Percentiles rank a stretch among this genome's conserved stretches.
phyloP scores from a whole-genome alignment of 306 rosid genomes.

The Pachyrhizus erosus region DNA sequence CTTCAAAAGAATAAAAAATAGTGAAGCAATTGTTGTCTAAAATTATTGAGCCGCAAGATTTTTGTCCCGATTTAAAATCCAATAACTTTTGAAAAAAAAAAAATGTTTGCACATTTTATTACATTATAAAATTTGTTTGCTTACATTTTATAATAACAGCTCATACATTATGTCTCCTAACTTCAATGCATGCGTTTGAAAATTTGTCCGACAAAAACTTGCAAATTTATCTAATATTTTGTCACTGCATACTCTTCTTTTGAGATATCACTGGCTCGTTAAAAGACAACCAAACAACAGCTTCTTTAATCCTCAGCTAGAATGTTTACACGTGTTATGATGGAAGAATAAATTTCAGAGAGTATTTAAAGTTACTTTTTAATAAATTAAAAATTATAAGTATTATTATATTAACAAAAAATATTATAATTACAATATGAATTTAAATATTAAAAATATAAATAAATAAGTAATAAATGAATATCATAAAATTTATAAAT shows the following conservation, averaged over 20 bases:
- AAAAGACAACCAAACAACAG: constrained; percentile 25
- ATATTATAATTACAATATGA: too few relatives aligned
- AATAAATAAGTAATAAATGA: too few relatives aligned
- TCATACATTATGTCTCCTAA: constrained; percentile 38
- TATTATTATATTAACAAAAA: too few relatives aligned
- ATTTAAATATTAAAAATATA: too few relatives aligned
- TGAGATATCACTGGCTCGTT: not conserved
- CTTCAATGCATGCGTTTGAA: constrained; percentile 38
- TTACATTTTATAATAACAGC: not conserved
- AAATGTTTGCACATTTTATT: not conserved
- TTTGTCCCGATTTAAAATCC: not conserved
- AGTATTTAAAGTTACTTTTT: too few relatives aligned
- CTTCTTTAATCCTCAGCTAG: too few relatives aligned
- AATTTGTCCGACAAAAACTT: constrained; percentile 11
- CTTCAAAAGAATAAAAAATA: not conserved
- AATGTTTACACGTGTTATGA: too few relatives aligned
- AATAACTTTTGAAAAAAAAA: not conserved
- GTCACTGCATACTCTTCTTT: constrained; percentile 28
- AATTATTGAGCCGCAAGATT: not conserved
- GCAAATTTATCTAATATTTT: constrained; percentile 23
- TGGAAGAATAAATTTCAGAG: too few relatives aligned
- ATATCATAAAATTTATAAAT: too few relatives aligned
- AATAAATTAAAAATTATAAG: too few relatives aligned
- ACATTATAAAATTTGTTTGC: not conserved
- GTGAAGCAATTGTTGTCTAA: not conserved